Percentiles rank a stretch among this genome's conserved stretches.
Evolutionary conservation across 2,329 filamentous ascomycete genomes (phyloP).

Genomic region (Penicillium sclerotigenum): DNA sequence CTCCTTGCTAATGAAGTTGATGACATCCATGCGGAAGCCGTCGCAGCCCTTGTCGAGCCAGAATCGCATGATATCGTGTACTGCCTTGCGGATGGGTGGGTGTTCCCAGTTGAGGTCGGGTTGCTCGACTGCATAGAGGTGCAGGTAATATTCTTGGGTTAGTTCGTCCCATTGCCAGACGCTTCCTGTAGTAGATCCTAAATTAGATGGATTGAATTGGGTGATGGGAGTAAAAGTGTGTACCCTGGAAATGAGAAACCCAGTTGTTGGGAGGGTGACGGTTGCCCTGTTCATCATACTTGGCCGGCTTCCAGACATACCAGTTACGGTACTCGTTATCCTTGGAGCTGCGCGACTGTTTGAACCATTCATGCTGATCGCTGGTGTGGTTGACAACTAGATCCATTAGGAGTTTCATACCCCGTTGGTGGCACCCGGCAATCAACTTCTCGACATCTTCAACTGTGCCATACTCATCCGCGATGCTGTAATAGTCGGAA

Average conservation of each 20-base stretch:
- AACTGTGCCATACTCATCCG: constrained; percentile 64
- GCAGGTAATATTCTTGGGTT: constrained; percentile 74
- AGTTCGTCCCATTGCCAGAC: constrained; percentile 62
- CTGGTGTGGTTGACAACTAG: constrained; percentile 77
- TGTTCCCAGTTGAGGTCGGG: constrained; percentile 88
- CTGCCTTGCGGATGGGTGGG: constrained; percentile 61
- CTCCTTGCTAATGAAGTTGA: constrained; percentile 69
- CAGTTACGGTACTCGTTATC: constrained; percentile 65
- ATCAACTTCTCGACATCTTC: constrained; percentile 64
- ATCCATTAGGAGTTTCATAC: constrained; percentile 70
- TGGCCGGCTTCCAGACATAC: constrained; percentile 60
- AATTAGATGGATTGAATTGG: constrained; percentile 24
- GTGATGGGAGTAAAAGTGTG: fast-evolving
- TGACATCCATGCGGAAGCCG: constrained; percentile 72
- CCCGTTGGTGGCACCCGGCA: constrained; percentile 56
- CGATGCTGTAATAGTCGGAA: constrained; percentile 62
- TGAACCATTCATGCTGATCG: constrained; percentile 69
- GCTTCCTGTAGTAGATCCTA: constrained; percentile 30
- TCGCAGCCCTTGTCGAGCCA: constrained; percentile 73
- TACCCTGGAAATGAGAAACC: constrained; percentile 49
- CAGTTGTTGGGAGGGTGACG: constrained; percentile 74
- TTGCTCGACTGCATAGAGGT: constrained; percentile 71
- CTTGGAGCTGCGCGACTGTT: constrained; percentile 60
- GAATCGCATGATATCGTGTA: constrained; percentile 72
- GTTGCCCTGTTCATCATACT: constrained; percentile 55